A percentile compares a stretch with the other conserved stretches of the same genome.
Evolutionary conservation across 768 basidiomycete species (phyloP).

Genomic region (Lactarius tabidus): DNA sequence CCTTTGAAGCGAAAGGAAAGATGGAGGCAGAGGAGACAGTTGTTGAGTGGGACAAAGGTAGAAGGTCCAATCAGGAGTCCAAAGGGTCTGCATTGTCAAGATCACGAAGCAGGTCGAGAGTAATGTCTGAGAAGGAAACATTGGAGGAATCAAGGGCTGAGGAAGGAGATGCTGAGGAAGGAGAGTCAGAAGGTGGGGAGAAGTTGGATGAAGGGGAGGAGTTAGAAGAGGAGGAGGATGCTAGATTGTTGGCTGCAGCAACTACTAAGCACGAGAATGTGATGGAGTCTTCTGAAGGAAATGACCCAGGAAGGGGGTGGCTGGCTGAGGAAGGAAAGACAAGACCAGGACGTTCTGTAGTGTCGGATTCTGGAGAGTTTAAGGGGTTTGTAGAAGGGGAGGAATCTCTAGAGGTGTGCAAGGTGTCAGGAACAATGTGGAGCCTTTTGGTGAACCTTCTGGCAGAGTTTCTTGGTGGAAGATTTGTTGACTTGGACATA

Average conservation of each 20-base stretch:
- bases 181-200: no score
- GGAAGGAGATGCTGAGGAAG: not conserved
- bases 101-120: not conserved
- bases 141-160: not conserved
- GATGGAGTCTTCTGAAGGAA: not conserved
- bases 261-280: not conserved
- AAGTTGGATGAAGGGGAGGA: not conserved
- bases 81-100: no score
- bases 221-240: no score
- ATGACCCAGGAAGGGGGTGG: not conserved
- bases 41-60: not conserved
- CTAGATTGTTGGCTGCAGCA: not conserved
- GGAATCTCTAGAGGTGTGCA: not conserved
- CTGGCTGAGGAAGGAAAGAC: not conserved
- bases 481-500: not conserved
- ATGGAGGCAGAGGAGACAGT: accelerated
- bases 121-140: not conserved
- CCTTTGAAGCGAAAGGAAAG: no score
- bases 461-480: accelerated
- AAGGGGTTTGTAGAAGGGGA: not conserved
- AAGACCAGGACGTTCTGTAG: not conserved
- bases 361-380: not conserved
- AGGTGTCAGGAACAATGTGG: not conserved
- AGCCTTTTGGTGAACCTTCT: not conserved
- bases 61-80: not conserved